phyloP scores from a whole-genome alignment of 352 stramenopile genomes.

The Phytophthora litchii region DNA sequence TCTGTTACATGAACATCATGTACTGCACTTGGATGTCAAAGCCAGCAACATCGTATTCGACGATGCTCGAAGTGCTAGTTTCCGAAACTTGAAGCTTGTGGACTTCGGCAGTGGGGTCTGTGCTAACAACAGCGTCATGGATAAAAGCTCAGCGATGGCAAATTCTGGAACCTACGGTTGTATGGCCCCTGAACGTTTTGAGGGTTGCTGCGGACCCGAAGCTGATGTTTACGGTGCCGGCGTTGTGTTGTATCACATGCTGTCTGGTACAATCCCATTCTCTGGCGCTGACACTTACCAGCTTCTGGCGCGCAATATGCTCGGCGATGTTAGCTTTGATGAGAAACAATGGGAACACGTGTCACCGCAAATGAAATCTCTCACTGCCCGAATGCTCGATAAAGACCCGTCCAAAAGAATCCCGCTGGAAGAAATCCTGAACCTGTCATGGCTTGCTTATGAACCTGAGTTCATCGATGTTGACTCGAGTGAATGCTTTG shows the following conservation, averaged over 20 bases:
- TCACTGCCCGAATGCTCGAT: conserved; percentile 58
- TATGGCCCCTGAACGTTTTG: conserved; percentile 71
- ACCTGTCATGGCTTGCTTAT: conserved; percentile 57
- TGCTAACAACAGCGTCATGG: conserved; percentile 7
- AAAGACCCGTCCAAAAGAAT: conserved; percentile 56
- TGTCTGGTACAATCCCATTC: conserved; percentile 59
- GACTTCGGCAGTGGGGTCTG: conserved; percentile 63
- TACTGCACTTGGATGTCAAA: conserved; percentile 74
- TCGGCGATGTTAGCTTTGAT: conserved; percentile 50
- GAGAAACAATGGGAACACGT: conserved; percentile 44
- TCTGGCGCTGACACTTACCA: conserved; percentile 46
- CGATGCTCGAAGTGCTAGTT: conserved; percentile 32
- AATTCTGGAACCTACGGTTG: conserved; percentile 55
- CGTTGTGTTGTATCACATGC: conserved; percentile 69
- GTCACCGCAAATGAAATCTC: conserved; percentile 36
- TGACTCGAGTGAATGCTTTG: conserved; percentile 4
- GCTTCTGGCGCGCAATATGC: conserved; percentile 71
- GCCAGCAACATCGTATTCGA: conserved; percentile 73
- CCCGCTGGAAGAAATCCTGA: conserved; percentile 57
- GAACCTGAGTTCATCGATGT: conserved; percentile 21
- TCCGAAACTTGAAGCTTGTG: conserved; percentile 67
- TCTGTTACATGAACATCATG: conserved; percentile 52
- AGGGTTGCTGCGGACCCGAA: conserved; percentile 49
- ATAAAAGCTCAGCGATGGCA: conserved; percentile 17
- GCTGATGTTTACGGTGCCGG: conserved; percentile 69